Percentiles rank a stretch among this genome's conserved stretches.
Conservation (phyloP, 768 basidiomycete species). For the Dioszegia crocea region DNA sequence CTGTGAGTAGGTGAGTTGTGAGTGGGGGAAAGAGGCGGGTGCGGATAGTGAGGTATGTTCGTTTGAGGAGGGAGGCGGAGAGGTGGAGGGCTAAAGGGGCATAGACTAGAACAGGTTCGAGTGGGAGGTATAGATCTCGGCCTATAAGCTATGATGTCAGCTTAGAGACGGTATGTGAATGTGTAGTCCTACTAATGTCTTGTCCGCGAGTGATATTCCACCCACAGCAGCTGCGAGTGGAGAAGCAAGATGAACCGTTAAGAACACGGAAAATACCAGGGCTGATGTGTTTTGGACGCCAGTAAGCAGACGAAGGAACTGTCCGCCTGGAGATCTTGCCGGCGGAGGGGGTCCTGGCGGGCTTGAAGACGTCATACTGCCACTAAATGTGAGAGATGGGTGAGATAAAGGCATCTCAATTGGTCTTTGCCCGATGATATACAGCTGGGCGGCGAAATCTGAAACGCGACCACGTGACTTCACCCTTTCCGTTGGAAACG, state of each 20-base stretch:
- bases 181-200: conserved; percentile 62
- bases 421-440: too few relatives aligned
- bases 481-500: too few relatives aligned
- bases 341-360: not conserved
- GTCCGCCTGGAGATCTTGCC: not conserved
- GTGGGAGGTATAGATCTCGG: conserved; percentile 78
- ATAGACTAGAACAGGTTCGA: conserved; percentile 65
- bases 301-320: conserved; percentile 53
- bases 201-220: conserved; percentile 64
- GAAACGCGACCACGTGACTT: not conserved
- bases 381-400: too few relatives aligned
- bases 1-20: conserved; percentile 59
- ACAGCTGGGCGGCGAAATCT: too few relatives aligned
- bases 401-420: not conserved
- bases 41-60: conserved; percentile 41
- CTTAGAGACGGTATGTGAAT: not conserved
- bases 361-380: too few relatives aligned
- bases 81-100: conserved; percentile 66
- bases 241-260: conserved; percentile 73
- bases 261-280: conserved; percentile 71
- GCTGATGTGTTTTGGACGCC: conserved; percentile 64
- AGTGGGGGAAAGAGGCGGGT: conserved; percentile 47
- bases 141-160: conserved; percentile 62
- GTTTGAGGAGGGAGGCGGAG: conserved; percentile 59
- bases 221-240: conserved; percentile 69